Base-by-base conservation (phyloP, 2,329 filamentous ascomycete genomes). In the Pseudocercospora musae region DNA sequence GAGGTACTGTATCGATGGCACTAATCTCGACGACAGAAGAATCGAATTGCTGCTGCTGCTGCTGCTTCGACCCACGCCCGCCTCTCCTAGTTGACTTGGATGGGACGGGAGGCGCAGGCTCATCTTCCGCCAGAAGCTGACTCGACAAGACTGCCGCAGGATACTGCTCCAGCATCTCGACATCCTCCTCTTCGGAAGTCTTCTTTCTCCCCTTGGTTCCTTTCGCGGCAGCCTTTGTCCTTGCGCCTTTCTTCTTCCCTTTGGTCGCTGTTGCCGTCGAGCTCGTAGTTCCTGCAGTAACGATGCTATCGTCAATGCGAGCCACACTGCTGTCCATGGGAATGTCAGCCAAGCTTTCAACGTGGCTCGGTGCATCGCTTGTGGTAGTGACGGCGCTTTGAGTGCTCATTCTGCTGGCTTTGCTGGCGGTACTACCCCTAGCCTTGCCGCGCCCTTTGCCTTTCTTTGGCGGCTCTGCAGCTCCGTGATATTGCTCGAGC, bases 321-420 rank as follows among this genome's bases (percentile, higher is more conserved):
- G 73, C 64, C 60, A 63, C 62, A 29, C 67, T 68, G 40, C 65
- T 68, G 25, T 68, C 65, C 31, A 58, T 64, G n/a, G 59, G 64
- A 20, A 62, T 63, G 50, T 63, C 66, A 13, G 44, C 58, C 44
- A 66, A 58, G 27, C 66, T 66, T 11, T 61, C 68, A 11, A 59
- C 62, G 42, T 69, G 54, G 50, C 68, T 72, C 6, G 63, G 62
- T 48, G 59, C 62, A 27, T 72, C 70, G 13, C 70, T 73, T 25
- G 64, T 60, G 1, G 60, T 64, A 40, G 68, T 70, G n/a, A 70
- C 56, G 9, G 67, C 65, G 54, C 71, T 73, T 59, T 85, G 82
- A 7, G 78, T 81, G 20, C 83, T 85, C n/a, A 82, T 63, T 46
- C 90, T 85, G 3, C 90, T 90, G 8, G 83, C 81, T 73, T 92